These are phyloP conservation scores for Logfia minima DNA, from an alignment of 129 eudicot genomes.

Conservation along the genomic window DNA sequence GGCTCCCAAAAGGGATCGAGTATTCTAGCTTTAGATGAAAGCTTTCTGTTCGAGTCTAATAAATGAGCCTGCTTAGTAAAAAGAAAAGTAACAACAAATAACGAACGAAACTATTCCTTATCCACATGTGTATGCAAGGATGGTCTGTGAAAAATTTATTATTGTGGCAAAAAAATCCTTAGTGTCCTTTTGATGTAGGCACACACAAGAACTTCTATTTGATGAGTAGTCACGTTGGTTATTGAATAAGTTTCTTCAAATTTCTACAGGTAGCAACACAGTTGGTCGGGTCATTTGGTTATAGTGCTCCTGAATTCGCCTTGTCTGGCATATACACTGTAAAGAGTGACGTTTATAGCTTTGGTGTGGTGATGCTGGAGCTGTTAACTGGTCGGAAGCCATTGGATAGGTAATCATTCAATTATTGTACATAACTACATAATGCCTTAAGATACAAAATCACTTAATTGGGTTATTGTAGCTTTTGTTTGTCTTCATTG, in stretches of 20 bases:
- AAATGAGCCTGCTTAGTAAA: background rate
- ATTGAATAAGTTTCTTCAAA: conserved; percentile 14
- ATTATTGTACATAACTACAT: background rate
- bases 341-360: conserved; percentile 94
- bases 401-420: conserved; percentile 72
- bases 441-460: background rate
- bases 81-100: background rate
- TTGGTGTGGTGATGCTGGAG: conserved; percentile 98
- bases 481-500: background rate
- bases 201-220: background rate
- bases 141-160: background rate
- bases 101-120: background rate
- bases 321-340: conserved; percentile 87
- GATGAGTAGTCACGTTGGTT: background rate
- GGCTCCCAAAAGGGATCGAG: background rate
- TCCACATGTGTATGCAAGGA: background rate
- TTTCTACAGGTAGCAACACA: conserved; percentile 66
- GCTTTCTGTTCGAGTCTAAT: background rate
- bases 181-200: background rate
- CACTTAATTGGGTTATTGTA: background rate
- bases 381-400: conserved; percentile 89
- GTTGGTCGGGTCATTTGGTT: conserved; percentile 92
- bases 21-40: background rate
- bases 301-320: conserved; percentile 97
- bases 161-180: background rate